phyloP scores from a whole-genome alignment of 192 early-diverging fungal species.

The Anaeromyces robustus region DNA sequence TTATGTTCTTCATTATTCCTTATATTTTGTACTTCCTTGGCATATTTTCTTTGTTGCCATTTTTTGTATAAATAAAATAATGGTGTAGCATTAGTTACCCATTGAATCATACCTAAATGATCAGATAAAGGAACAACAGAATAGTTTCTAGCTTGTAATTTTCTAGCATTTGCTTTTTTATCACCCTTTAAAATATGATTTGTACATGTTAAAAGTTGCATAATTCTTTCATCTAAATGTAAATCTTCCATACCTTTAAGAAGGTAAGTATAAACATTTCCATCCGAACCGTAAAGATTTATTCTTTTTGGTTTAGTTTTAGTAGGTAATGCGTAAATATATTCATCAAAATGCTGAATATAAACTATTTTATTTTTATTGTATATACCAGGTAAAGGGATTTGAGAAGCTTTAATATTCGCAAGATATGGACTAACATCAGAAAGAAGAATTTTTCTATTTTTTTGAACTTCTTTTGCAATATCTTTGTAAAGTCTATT shows the following conservation, averaged over 20 bases:
- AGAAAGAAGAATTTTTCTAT: slow-evolving; percentile 29
- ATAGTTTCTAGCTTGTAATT: slow-evolving; percentile 37
- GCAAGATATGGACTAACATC: slow-evolving; percentile 46
- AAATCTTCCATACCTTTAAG: slow-evolving; percentile 89
- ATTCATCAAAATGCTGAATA: slow-evolving; percentile 2
- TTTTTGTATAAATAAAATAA: slow-evolving; percentile 62
- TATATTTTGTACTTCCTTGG: slow-evolving; percentile 28
- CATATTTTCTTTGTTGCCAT: slow-evolving; percentile 58
- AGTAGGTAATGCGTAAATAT: slow-evolving; percentile 43
- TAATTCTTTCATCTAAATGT: slow-evolving; percentile 80
- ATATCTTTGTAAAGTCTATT: slow-evolving; percentile 39
- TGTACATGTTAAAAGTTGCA: slow-evolving; percentile 53
- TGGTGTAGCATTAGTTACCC: slow-evolving; percentile 69
- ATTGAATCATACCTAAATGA: slow-evolving; percentile 84
- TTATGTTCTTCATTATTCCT: slow-evolving; percentile 10
- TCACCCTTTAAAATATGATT: slow-evolving; percentile 46
- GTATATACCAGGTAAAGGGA: slow-evolving; percentile 9
- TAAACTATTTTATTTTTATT: slow-evolving; percentile 7
- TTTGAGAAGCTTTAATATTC: neutral
- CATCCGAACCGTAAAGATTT: slow-evolving; percentile 35
- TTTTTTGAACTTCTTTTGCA: slow-evolving; percentile 29
- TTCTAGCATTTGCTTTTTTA: slow-evolving; percentile 14
- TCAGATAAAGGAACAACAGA: slow-evolving; percentile 77
- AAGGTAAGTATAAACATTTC: slow-evolving; percentile 47
- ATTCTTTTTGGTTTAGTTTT: slow-evolving; percentile 91